These are phyloP conservation scores for Astraeus odoratus DNA, from an alignment of 768 basidiomycete species.

Conservation along the genomic window DNA sequence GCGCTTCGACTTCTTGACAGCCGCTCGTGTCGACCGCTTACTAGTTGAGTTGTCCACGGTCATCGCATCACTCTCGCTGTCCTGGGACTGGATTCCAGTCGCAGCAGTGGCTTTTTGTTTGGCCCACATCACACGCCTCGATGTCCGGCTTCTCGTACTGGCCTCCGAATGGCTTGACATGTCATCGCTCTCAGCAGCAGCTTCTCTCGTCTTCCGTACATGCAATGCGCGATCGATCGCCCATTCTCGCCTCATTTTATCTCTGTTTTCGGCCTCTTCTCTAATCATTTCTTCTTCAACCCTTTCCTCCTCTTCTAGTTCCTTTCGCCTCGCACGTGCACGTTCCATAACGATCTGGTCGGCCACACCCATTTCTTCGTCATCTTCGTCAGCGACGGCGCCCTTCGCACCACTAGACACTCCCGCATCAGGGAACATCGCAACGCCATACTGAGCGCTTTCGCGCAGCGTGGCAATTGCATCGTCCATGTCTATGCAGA, in stretches of 20 bases:
- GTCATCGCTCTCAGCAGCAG: not conserved
- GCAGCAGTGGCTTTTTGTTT: not conserved
- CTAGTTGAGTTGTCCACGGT: slow-evolving; percentile 19
- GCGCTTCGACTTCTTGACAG: not conserved
- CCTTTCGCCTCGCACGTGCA: slow-evolving; percentile 33
- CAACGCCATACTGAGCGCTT: slow-evolving; percentile 77
- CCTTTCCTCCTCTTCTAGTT: slow-evolving; percentile 36
- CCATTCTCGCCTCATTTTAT: slow-evolving; percentile 22
- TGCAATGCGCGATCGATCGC: not conserved
- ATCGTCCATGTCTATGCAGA: slow-evolving; percentile 34
- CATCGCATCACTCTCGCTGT: slow-evolving; percentile 24
- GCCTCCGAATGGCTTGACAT: not conserved
- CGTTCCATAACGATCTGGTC: slow-evolving; percentile 41
- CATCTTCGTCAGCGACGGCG: slow-evolving; percentile 32
- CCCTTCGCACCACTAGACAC: slow-evolving; percentile 17
- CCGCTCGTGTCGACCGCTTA: slow-evolving; percentile 5
- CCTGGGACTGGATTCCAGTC: not conserved
- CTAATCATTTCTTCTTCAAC: slow-evolving; percentile 16
- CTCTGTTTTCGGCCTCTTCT: slow-evolving; percentile 28
- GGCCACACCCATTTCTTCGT: slow-evolving; percentile 25
- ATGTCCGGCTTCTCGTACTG: not conserved
- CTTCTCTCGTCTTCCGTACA: not conserved
- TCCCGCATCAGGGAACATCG: slow-evolving; percentile 66
- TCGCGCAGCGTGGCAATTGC: slow-evolving; percentile 62
- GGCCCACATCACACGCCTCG: not conserved